Evolutionary conservation across 352 stramenopile genomes (phyloP).

Genomic region (Pythium plurisporium): DNA sequence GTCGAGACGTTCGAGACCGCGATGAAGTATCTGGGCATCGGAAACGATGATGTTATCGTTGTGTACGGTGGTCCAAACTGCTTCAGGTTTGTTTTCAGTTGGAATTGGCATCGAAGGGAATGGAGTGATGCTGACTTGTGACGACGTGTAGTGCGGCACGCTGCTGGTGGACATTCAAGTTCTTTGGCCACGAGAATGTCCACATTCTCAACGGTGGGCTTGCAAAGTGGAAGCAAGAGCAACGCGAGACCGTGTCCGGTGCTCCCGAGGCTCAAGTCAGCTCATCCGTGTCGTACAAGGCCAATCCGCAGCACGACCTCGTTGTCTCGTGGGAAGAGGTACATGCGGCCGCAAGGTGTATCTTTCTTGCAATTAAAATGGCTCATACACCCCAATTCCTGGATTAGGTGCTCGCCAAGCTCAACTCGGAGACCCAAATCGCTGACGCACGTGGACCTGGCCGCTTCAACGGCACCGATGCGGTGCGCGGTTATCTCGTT

Average conservation of each 20-base stretch:
- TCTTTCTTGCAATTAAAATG: too few species aligned
- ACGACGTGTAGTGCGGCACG: conserved; percentile 42
- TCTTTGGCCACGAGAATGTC: conserved; percentile 84
- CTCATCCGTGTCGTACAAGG: conserved; percentile 35
- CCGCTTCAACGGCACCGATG: conserved; percentile 86
- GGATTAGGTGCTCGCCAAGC: conserved; percentile 45
- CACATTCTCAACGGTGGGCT: conserved; percentile 84
- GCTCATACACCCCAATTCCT: too few species aligned
- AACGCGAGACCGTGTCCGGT: conserved; percentile 35
- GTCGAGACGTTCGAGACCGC: conserved; percentile 59
- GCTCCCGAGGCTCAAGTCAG: conserved; percentile 24
- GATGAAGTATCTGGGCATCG: conserved; percentile 62
- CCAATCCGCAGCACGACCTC: conserved; percentile 40
- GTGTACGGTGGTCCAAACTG: conserved; percentile 81
- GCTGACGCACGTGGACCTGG: conserved; percentile 86
- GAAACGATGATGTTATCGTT: conserved; percentile 66
- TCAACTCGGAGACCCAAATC: conserved; percentile 72
- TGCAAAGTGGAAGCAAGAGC: conserved; percentile 67
- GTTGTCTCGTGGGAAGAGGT: conserved; percentile 57
- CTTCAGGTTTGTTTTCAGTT: conserved; percentile 53
- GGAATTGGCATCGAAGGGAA: not conserved
- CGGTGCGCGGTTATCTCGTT: conserved; percentile 31
- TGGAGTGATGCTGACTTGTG: not conserved
- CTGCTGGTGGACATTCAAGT: conserved; percentile 90
- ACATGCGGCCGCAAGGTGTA: too few species aligned